Conservation (phyloP, 2,329 filamentous ascomycete species). For the Ceratocystis cubensis region DNA sequence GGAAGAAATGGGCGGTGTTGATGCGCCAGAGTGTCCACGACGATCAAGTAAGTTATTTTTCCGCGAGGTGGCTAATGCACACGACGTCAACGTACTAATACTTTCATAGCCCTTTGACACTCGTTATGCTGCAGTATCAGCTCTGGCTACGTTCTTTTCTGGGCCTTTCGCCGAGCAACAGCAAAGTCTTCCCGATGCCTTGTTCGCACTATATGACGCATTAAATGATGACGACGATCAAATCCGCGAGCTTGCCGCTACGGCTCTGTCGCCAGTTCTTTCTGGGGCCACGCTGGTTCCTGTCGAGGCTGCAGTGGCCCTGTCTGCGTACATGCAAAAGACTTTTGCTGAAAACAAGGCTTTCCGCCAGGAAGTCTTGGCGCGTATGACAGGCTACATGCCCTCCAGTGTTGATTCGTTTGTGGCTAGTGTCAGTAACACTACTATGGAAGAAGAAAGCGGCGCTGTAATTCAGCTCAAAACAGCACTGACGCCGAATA, state of each 20-base stretch:
- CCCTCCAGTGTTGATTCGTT: conserved; percentile 2
- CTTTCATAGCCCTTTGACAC: conserved; percentile 47
- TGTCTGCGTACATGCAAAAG: conserved; percentile 34
- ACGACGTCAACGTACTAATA: not conserved
- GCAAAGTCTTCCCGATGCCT: conserved; percentile 39
- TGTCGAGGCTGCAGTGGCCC: conserved; percentile 35
- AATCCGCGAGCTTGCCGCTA: conserved; percentile 54
- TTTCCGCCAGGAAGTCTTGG: conserved; percentile 33
- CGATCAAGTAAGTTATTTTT: conserved; percentile 33
- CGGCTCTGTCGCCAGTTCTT: conserved; percentile 37
- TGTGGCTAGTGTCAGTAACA: conserved; percentile 24
- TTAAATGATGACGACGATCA: conserved; percentile 90
- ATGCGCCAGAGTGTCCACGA: conserved; percentile 37
- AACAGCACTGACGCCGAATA: conserved; percentile 41
- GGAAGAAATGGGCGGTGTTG: conserved; percentile 38
- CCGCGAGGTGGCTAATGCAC: not conserved
- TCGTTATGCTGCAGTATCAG: conserved; percentile 45
- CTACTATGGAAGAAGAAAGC: conserved; percentile 32
- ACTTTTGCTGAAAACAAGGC: conserved; percentile 28
- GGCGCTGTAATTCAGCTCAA: conserved; percentile 37
- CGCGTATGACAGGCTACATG: conserved; percentile 31
- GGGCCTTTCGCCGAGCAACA: conserved; percentile 17
- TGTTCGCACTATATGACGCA: conserved; percentile 58
- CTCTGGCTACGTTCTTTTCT: conserved; percentile 41
- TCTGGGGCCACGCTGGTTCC: conserved; percentile 32